Percentiles rank a stretch among this genome's conserved stretches.
Conservation (phyloP, 78 protist genomes). For the Polysphondylium violaceum region DNA sequence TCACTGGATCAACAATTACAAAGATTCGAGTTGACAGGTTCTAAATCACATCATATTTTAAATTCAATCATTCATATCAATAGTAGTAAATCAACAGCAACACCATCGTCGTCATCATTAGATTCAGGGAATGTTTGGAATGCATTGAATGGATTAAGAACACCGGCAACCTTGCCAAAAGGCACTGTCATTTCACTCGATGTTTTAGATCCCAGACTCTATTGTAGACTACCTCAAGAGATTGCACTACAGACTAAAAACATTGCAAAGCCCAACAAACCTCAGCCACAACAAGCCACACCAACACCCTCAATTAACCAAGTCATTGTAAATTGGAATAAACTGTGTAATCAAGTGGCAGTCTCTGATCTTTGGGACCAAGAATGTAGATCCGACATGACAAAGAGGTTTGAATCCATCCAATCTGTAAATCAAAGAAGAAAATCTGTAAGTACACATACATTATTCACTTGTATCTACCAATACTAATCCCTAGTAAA, state of each 20-base stretch:
- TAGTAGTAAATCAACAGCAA: not conserved
- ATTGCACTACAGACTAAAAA: slow-evolving; percentile 27
- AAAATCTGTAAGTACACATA: slow-evolving; percentile 43
- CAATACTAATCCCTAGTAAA: not conserved
- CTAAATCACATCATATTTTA: slow-evolving; percentile 37
- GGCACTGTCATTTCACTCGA: slow-evolving; percentile 48
- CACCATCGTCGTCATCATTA: not conserved
- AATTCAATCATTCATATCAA: slow-evolving; percentile 13
- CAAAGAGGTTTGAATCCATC: slow-evolving; percentile 11
- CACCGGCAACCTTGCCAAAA: slow-evolving; percentile 65
- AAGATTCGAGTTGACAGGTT: slow-evolving; percentile 73
- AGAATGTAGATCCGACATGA: not conserved
- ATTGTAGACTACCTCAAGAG: slow-evolving; percentile 49
- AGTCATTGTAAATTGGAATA: slow-evolving; percentile 35
- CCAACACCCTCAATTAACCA: slow-evolving; percentile 22
- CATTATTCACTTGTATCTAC: too few species aligned
- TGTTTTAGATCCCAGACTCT: slow-evolving; percentile 65
- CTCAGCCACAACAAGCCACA: not conserved
- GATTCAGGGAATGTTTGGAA: slow-evolving; percentile 41
- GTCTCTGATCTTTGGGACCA: slow-evolving; percentile 16
- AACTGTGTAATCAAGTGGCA: slow-evolving; percentile 4
- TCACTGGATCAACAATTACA: slow-evolving; percentile 30
- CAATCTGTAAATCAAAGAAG: slow-evolving; percentile 28
- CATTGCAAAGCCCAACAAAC: slow-evolving; percentile 34
- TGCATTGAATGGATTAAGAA: slow-evolving; percentile 28